phyloP scores from a whole-genome alignment of 2,329 filamentous ascomycete species.

The Exophiala lecanii-corni region DNA sequence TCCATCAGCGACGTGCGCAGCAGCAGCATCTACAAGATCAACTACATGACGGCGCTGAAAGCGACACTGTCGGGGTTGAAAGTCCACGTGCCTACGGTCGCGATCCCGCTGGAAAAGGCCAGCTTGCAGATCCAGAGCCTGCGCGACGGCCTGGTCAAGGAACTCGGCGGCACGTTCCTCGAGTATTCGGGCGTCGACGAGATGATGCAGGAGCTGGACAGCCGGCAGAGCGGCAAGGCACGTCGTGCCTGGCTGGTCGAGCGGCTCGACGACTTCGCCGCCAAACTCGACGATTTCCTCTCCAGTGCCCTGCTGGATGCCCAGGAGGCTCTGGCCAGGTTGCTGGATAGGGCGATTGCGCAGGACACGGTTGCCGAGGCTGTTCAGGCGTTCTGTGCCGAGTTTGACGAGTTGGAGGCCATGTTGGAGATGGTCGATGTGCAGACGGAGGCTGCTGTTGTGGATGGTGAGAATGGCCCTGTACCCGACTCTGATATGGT shows the following conservation, averaged over 20 bases:
- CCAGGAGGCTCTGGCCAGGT: constrained; percentile 68
- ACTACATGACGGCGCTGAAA: constrained; percentile 49
- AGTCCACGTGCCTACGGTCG: constrained; percentile 33
- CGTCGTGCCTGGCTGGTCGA: constrained; percentile 30
- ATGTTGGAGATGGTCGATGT: constrained; percentile 43
- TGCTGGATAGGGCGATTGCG: constrained; percentile 68
- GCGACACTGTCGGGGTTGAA: constrained; percentile 54
- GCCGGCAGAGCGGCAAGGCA: constrained; percentile 3
- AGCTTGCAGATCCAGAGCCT: constrained; percentile 17
- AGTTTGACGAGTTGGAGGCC: constrained; percentile 69
- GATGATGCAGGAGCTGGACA: constrained; percentile 19
- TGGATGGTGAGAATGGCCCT: constrained; percentile 9
- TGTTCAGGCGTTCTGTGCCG: constrained; percentile 74
- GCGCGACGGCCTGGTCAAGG: constrained; percentile 14
- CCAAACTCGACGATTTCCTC: constrained; percentile 81
- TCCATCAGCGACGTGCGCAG: constrained; percentile 30
- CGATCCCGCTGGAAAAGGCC: constrained; percentile 17
- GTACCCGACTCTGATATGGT: constrained; percentile 11
- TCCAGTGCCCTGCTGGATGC: constrained; percentile 92
- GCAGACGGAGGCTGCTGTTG: constrained; percentile 36
- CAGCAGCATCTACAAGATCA: constrained; percentile 48
- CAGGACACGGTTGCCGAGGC: constrained; percentile 76
- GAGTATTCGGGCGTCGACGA: constrained; percentile 20
- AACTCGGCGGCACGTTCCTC: constrained; percentile 18
- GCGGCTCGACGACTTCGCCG: constrained; percentile 55